Evolutionary conservation across 225 moss, liverwort and hornwort species (phyloP), one percentile per base, ranked within the genome.

Genomic region (Antitrichia curtipendula): DNA sequence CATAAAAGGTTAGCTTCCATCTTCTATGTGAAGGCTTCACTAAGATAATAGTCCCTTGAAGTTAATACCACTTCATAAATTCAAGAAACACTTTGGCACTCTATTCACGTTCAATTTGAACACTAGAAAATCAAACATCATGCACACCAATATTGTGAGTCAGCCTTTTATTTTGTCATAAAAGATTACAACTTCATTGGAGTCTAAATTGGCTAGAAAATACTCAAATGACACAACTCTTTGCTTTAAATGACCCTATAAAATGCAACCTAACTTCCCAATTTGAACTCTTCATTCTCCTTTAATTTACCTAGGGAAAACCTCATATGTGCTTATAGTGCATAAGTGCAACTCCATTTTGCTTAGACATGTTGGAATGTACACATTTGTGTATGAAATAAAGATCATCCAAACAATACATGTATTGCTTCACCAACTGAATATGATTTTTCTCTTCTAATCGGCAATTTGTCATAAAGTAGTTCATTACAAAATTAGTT

Each of bases 21-120:
- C 12, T n/a, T 66, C 22, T n/a, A n/a, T 1, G 0, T 3, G 1
- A 69, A 69, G 14, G 8, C 13, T 69, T 68, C 1, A 27, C 0
- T 2, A 13, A 24, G 2, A 40, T 24, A 24, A 40, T 13, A 13
- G 7, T 69, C 13, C 23, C 4, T 40, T 0, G 2, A 8, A 49
- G 16, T 18, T 6, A 7, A 52, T 52, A 16, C 2, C 16, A 3
- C 32, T 24, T 14, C 2, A 32, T 40, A 24, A 69, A 21, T 21
- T n/a, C 5, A 66, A n/a, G 2, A 40, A 40, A 2, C 1, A 40
- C n/a, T 5, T 69, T 38, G 38, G 68, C 4, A 1, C 13, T 2
- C 7, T 20, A 69, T 69, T 21, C 20, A 36, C 0, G 1, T 11
- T 23, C 2, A 40, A 14, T 69, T 40, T 69, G 24, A 24, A 8